Evolutionary conservation across 2,329 filamentous ascomycete genomes (phyloP).

Genomic region (Eutypella sp.): DNA sequence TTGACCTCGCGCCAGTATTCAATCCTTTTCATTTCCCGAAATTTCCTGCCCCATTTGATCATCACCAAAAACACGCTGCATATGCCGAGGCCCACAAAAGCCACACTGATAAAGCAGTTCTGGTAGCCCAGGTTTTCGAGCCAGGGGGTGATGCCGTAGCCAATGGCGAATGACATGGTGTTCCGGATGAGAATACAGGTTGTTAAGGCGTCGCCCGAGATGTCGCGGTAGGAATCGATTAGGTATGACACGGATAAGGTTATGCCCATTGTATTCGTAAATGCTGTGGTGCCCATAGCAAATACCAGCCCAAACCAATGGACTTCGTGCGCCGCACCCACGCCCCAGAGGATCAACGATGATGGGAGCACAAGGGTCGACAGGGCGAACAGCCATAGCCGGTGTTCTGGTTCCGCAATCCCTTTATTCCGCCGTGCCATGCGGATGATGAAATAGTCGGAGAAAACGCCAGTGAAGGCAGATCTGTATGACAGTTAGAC

Average conservation of each 20-base stretch:
- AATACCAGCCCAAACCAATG: constrained; percentile 39
- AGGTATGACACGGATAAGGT: constrained; percentile 30
- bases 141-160: constrained; percentile 41
- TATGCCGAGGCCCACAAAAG: constrained; percentile 16
- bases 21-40: constrained; percentile 32
- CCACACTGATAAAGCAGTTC: constrained; percentile 32
- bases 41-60: constrained; percentile 41
- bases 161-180: constrained; percentile 44
- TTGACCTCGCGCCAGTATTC: constrained; percentile 34
- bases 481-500: not conserved
- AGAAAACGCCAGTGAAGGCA: constrained; percentile 27
- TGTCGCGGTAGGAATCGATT: constrained; percentile 26
- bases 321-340: constrained; percentile 29
- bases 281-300: constrained; percentile 32
- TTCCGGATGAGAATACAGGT: constrained; percentile 34
- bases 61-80: constrained; percentile 37
- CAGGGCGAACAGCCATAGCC: constrained; percentile 15
- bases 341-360: constrained; percentile 25
- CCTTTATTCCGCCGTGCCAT: constrained; percentile 17
- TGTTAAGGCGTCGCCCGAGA: constrained; percentile 24
- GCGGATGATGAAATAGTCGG: constrained; percentile 18
- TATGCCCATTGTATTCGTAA: constrained; percentile 29
- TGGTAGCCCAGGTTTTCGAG: constrained; percentile 31
- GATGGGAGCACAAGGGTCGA: constrained; percentile 19
- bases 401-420: constrained; percentile 18